phyloP scores from a whole-genome alignment of 2,329 filamentous ascomycete species.

The Exserohilum turcica region DNA sequence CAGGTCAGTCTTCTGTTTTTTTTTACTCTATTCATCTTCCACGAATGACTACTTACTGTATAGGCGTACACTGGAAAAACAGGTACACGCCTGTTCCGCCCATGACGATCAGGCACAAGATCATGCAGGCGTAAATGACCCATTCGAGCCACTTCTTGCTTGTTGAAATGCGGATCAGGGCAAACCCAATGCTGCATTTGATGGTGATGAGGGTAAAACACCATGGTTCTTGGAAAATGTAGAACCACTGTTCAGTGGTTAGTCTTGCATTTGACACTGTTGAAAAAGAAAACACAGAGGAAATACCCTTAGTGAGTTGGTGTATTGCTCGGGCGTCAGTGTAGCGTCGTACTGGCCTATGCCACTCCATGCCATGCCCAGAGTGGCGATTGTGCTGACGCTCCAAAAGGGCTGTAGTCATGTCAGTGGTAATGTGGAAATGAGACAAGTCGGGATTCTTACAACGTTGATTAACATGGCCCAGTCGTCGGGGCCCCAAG shows the following conservation, averaged over 20 bases:
- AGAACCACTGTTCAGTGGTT: slow-evolving; percentile 6
- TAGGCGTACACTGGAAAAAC: slow-evolving; percentile 9
- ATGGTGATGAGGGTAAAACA: slow-evolving; percentile 13
- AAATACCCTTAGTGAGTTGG: slow-evolving; percentile 5
- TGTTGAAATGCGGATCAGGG: slow-evolving; percentile 10
- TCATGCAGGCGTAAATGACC: slow-evolving; percentile 9
- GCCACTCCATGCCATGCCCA: slow-evolving; percentile 11
- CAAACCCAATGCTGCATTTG: slow-evolving; percentile 11
- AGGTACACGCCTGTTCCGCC: slow-evolving; percentile 10
- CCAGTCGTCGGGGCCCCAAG: slow-evolving; percentile 13
- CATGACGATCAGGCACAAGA: slow-evolving; percentile 7
- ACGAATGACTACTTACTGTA: slow-evolving; percentile 3
- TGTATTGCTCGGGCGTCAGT: slow-evolving; percentile 4
- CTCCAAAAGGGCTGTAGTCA: slow-evolving; percentile 6
- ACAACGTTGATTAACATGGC: slow-evolving; percentile 14
- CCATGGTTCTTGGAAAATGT: slow-evolving; percentile 13
- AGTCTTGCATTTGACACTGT: neutral
- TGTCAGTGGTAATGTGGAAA: neutral
- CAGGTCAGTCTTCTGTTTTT: neutral
- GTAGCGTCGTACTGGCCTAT: slow-evolving; percentile 5
- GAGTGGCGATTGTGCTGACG: slow-evolving; percentile 6
- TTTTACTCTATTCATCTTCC: too few species aligned
- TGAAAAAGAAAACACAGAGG: neutral
- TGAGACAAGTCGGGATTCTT: neutral
- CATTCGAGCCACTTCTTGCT: slow-evolving; percentile 12